Base-by-base conservation (phyloP, 2,329 filamentous ascomycete species). In the Trichophyton simii region DNA sequence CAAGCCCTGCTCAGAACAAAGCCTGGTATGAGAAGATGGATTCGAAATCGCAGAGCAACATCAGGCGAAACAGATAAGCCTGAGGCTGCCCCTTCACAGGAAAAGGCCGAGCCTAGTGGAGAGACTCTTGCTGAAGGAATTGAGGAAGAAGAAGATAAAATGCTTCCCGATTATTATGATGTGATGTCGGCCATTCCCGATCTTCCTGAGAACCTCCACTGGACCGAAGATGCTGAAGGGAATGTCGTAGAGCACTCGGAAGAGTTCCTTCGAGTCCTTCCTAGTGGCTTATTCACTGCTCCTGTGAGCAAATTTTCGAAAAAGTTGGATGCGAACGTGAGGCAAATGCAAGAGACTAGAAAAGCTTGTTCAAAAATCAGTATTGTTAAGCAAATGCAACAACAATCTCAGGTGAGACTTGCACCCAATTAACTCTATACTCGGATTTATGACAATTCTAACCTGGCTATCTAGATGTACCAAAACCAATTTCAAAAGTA, bases 331-430 rank as follows among this genome's bases (percentile, higher is more conserved):
- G 83, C 85, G 61, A 99, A 99, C 68, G 89, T 97, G 75, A 84
- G 85, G 63, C 91, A 96, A 71, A 91, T 99, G 81, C 94, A 99
- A 73, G 92, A 97, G 69, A 99, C 94, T 0, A 83, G 94, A 67
- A 97, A 96, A 72, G 82, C 99, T 34, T 95, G 91, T 69, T 91
- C 91, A 9, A 99, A 97, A 76, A 96, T 99, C 72, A 87, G 89
- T 57, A 90, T 99, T 64, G 94, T 99, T 72, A 99, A 97, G 78
- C 94, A 99, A 77, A 99, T 99, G 94, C 94, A 99, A 76, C 84
- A 97, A 60, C 94, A 99, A 73, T 89, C 91, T 59, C 94, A 96
- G 82, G 89, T 90, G 83, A 71, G 78, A 69, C 58, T 34, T 44
- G 5, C 58, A 8, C 13, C 6, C 57, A 41, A 5, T 34, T 62